Conservation (phyloP, 257 asterid genomes). For the Linaria vulgaris region DNA sequence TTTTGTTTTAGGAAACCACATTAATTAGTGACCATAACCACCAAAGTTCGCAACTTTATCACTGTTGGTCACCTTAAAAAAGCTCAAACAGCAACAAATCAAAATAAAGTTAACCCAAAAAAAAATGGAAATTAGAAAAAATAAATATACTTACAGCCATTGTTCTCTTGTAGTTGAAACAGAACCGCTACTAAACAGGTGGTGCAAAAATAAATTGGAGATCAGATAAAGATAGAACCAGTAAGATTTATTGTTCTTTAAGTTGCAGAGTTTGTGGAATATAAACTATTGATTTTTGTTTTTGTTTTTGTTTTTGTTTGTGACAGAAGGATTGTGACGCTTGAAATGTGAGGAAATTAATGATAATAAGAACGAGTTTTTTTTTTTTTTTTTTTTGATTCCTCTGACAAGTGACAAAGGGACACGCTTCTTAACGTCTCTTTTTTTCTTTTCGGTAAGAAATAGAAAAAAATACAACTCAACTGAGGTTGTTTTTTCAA, state of each 20-base stretch:
- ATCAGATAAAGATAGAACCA: too few species aligned
- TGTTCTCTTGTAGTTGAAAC: conserved; percentile 38
- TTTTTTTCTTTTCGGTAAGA: conserved; percentile 11
- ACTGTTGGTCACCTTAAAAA: conserved; percentile 20
- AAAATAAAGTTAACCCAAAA: conserved; percentile 1
- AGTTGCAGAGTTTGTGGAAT: conserved; percentile 17
- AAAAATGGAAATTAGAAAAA: conserved; percentile 7
- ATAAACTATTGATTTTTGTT: conserved; percentile 8
- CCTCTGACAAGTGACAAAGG: conserved; percentile 45
- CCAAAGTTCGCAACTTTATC: conserved; percentile 33
- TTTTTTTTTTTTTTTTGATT: conserved; percentile 38
- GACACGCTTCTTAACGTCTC: conserved; percentile 17
- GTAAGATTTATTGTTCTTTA: conserved; percentile 16
- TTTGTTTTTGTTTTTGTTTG: too few species aligned
- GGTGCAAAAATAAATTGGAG: conserved; percentile 20
- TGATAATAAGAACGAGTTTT: conserved; percentile 24
- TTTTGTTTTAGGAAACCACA: conserved; percentile 29
- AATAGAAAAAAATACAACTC: conserved; percentile 27
- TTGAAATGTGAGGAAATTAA: conserved; percentile 38
- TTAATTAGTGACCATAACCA: conserved; percentile 10
- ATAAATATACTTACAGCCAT: conserved; percentile 69
- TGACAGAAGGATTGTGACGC: conserved; percentile 35
- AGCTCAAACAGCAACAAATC: conserved; percentile 14
- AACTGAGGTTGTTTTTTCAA: conserved; percentile 34
- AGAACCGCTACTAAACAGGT: conserved; percentile 4